These are phyloP conservation scores for Helicostylum pulchrum DNA, from an alignment of 192 early-diverging fungal genomes.

Conservation along the genomic window DNA sequence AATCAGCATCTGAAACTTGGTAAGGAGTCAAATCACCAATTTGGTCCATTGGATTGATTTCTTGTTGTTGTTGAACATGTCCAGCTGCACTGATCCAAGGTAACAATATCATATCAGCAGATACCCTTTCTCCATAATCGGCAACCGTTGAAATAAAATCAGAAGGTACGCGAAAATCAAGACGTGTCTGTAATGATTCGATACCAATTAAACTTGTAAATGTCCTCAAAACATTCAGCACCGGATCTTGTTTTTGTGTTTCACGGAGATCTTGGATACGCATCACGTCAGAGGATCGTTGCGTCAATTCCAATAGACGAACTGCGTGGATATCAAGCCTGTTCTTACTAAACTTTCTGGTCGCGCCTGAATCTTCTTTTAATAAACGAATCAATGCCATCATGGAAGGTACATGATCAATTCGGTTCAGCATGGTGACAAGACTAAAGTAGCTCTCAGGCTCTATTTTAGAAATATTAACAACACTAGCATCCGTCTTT, in stretches of 20 bases:
- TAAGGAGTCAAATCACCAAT: constrained; percentile 11
- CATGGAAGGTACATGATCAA: constrained; percentile 64
- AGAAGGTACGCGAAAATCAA: constrained; percentile 56
- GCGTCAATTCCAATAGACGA: constrained; percentile 74
- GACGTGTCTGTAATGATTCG: constrained; percentile 48
- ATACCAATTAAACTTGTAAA: constrained; percentile 77
- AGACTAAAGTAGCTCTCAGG: constrained; percentile 24
- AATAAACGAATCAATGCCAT: constrained; percentile 67
- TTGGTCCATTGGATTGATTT: constrained; percentile 8
- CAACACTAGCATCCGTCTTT: not conserved
- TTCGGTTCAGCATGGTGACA: constrained; percentile 58
- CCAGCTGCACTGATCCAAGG: constrained; percentile 49
- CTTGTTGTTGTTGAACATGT: no score
- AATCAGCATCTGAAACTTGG: constrained; percentile 9
- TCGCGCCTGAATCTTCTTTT: constrained; percentile 32
- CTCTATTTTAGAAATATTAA: not conserved
- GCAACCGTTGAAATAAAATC: constrained; percentile 70
- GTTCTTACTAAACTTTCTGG: constrained; percentile 11
- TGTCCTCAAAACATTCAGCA: constrained; percentile 78
- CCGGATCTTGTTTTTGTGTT: constrained; percentile 65
- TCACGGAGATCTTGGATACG: constrained; percentile 62
- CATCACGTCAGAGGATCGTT: constrained; percentile 81
- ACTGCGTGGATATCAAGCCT: constrained; percentile 52
- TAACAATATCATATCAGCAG: constrained; percentile 66
- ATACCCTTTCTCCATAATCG: constrained; percentile 50